Conservation (phyloP, 768 basidiomycete genomes). For the Pleurotus platypus region DNA sequence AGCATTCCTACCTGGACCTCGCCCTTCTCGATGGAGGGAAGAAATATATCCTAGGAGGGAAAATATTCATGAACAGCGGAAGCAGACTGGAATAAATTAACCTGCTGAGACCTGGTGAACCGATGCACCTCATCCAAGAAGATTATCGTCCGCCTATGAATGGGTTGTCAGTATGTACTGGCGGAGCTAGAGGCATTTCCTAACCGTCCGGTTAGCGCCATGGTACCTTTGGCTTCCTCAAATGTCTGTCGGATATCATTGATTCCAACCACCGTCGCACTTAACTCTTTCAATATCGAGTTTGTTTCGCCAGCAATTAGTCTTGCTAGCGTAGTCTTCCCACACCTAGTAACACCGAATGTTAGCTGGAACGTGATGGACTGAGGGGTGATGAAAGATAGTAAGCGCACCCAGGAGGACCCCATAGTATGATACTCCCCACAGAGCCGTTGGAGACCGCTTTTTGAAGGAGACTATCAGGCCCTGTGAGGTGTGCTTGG, state of each 20-base stretch:
- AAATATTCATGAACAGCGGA: not conserved
- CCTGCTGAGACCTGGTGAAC: slow-evolving; percentile 71
- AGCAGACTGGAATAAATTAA: slow-evolving; percentile 15
- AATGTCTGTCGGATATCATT: slow-evolving; percentile 71
- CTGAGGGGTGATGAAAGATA: not conserved
- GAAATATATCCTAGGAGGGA: slow-evolving; percentile 61
- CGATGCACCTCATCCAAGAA: slow-evolving; percentile 87
- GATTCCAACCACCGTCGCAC: slow-evolving; percentile 66
- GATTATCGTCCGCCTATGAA: slow-evolving; percentile 59
- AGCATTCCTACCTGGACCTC: slow-evolving; percentile 51
- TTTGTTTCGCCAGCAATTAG: slow-evolving; percentile 59
- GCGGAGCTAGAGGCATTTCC: slow-evolving; percentile 2
- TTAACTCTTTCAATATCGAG: slow-evolving; percentile 70
- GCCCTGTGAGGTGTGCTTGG: slow-evolving; percentile 59
- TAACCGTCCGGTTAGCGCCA: slow-evolving; percentile 64
- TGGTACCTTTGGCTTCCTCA: slow-evolving; percentile 67
- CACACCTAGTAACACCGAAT: slow-evolving; percentile 37
- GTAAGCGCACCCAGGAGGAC: slow-evolving; percentile 57
- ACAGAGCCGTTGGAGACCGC: slow-evolving; percentile 45
- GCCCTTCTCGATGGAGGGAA: slow-evolving; percentile 80
- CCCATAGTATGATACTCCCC: slow-evolving; percentile 71
- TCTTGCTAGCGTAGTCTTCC: slow-evolving; percentile 75
- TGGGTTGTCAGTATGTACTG: too few relatives aligned
- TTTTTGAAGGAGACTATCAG: slow-evolving; percentile 52
- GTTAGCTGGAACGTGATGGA: not conserved